Base-by-base conservation (phyloP, 371 early-diverging fungal genomes). In the Mucor indicus region DNA sequence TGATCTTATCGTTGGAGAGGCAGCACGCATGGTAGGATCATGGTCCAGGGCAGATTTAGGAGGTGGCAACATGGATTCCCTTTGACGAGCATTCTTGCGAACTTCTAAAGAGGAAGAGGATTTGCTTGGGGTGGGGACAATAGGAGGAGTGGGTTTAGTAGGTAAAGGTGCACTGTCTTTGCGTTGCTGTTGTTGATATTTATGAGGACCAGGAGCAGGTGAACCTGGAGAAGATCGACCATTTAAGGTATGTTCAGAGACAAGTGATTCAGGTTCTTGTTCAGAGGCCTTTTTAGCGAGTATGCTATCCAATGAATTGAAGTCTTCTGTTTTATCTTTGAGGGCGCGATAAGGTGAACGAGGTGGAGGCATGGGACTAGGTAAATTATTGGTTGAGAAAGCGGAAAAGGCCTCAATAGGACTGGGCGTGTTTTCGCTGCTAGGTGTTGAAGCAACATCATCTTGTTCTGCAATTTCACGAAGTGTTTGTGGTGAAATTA, bases 271-370 rank as follows among this genome's bases (percentile, higher is more conserved):
- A 16, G 52, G 32, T 10, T 52, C 53, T 12, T 62, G 51, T 24
- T 62, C 50, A 45, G 77, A 75, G 5, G 71, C 68, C 0, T 66
- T 41, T 9, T 49, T 60, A 0, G 77, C 72, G 62, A 72, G 80
- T n/a, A n/a, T n/a, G n/a, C n/a, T n/a, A 12, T 20, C 33, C 41
- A 25, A 12, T 3, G 36, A 33, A 13, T 31, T 17, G n/a, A 32
- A 35, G 17, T 41, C 50, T 0, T 53, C 58, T 3, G 44, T 51
- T 45, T 55, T 53, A 23, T 62, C n/a, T 9, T 13, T 56, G 16
- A 56, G 37, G 9, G 62, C 53, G n/a, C 62, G 56, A 39, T 62
- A 62, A 27, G 62, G 62, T 33, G 62, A 62, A 36, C 62, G 62
- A 31, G 62, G 62, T 16, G 62, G 62, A 5, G 62, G 62, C 62